Evolutionary conservation across 2,329 filamentous ascomycete species (phyloP).

Genomic region (Ophiostoma triangulosporum): DNA sequence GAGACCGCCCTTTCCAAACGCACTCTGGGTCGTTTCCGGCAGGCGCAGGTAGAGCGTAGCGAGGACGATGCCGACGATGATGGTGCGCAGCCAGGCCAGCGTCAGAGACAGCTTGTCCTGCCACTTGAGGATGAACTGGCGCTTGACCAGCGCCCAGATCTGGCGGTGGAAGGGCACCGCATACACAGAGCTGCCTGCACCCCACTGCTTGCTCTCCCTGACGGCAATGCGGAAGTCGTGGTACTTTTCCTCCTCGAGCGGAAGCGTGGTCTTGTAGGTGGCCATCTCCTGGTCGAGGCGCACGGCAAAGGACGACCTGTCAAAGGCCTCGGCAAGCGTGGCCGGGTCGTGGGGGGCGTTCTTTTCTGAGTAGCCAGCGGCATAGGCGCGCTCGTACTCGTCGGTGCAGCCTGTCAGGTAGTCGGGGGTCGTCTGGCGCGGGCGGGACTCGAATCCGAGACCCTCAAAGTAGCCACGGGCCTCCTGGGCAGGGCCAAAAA

Average conservation of each 20-base stretch:
- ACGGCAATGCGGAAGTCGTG: conserved; percentile 69
- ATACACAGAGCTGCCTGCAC: conserved; percentile 61
- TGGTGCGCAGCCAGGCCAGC: conserved; percentile 54
- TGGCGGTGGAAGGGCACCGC: conserved; percentile 72
- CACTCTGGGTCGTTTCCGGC: conserved; percentile 50
- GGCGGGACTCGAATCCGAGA: conserved; percentile 61
- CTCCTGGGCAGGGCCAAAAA: conserved; percentile 54
- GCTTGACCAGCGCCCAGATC: conserved; percentile 69
- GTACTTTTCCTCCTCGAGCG: conserved; percentile 51
- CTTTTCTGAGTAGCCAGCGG: conserved; percentile 47
- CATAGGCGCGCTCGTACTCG: conserved; percentile 68
- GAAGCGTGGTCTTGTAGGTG: conserved; percentile 50
- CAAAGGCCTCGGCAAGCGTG: conserved; percentile 56
- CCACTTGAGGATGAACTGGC: conserved; percentile 75
- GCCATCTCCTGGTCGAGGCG: conserved; percentile 52
- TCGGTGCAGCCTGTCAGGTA: conserved; percentile 75
- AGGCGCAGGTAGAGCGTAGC: conserved; percentile 69
- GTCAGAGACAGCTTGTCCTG: conserved; percentile 69
- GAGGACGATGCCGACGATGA: conserved; percentile 64
- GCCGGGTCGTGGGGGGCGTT: conserved; percentile 58
- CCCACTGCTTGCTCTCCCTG: conserved; percentile 62
- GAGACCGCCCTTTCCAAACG: conserved; percentile 70
- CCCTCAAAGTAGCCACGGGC: conserved; percentile 64
- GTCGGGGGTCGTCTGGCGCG: conserved; percentile 67
- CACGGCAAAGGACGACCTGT: conserved; percentile 44